A percentile compares a stretch with the other conserved stretches of the same genome.
These are phyloP conservation scores for Coriolopsis trogii DNA, from an alignment of 1,284 basidiomycete genomes.

Conservation along the genomic window DNA sequence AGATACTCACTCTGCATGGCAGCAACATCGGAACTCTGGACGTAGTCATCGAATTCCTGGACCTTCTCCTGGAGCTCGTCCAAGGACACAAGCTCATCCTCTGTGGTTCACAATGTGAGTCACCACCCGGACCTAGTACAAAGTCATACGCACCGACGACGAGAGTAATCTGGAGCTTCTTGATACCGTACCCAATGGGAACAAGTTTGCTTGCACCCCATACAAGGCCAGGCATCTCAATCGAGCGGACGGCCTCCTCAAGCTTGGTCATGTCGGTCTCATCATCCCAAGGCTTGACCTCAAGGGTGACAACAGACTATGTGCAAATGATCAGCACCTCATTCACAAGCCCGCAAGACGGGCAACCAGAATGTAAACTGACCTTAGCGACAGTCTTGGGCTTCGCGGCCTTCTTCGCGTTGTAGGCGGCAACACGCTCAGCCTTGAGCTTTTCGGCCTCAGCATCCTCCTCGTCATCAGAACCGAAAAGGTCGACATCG, in stretches of 20 bases:
- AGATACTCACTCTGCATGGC: slow-evolving; percentile 82
- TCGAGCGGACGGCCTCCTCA: slow-evolving; percentile 83
- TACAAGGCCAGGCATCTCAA: slow-evolving; percentile 90
- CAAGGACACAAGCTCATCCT: slow-evolving; percentile 94
- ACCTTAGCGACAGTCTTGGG: slow-evolving; percentile 91
- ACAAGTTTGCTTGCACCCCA: slow-evolving; percentile 95
- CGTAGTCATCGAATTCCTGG: slow-evolving; percentile 89
- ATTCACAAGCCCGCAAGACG: slow-evolving; percentile 16
- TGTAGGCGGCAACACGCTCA: slow-evolving; percentile 94
- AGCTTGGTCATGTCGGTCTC: slow-evolving; percentile 95
- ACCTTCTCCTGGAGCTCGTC: slow-evolving; percentile 95
- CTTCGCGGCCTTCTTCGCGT: slow-evolving; percentile 93
- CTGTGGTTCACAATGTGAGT: slow-evolving; percentile 40
- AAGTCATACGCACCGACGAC: slow-evolving; percentile 79
- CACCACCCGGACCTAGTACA: not conserved
- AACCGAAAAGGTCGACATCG: slow-evolving; percentile 91
- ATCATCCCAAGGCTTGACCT: slow-evolving; percentile 99
- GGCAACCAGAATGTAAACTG: slow-evolving; percentile 33
- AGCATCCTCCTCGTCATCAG: slow-evolving; percentile 89
- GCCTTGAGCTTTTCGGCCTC: slow-evolving; percentile 96
- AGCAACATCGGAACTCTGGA: slow-evolving; percentile 92
- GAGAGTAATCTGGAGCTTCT: slow-evolving; percentile 91
- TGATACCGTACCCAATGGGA: slow-evolving; percentile 92
- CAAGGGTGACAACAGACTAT: slow-evolving; percentile 92
- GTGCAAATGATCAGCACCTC: slow-evolving; percentile 22